These are phyloP conservation scores for Conoideocrella luteorostrata DNA, from an alignment of 2,329 filamentous ascomycete genomes.

Conservation along the genomic window DNA sequence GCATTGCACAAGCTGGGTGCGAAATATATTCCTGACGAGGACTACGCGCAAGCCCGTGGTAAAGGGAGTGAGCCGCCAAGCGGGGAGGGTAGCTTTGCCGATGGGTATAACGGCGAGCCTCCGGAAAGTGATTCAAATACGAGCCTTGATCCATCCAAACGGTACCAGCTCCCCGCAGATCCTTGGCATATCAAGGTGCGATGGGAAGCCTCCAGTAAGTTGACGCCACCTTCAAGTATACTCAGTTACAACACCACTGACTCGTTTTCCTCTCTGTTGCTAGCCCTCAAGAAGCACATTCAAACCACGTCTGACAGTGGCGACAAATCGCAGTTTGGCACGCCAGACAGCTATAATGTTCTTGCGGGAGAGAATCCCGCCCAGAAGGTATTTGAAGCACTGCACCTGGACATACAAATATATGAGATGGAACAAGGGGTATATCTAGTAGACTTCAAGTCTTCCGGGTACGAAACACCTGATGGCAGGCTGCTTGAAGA, in stretches of 20 bases:
- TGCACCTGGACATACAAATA: slow-evolving; percentile 93
- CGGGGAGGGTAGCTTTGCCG: slow-evolving; percentile 35
- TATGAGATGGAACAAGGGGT: slow-evolving; percentile 90
- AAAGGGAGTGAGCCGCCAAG: slow-evolving; percentile 29
- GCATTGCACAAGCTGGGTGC: slow-evolving; percentile 82
- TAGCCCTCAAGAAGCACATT: slow-evolving; percentile 11
- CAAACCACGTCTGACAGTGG: slow-evolving; percentile 5
- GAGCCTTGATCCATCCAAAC: slow-evolving; percentile 46
- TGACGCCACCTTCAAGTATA: slow-evolving; percentile 9
- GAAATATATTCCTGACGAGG: slow-evolving; percentile 70
- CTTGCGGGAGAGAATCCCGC: slow-evolving; percentile 32
- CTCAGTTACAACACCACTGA: background rate
- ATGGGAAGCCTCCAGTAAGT: slow-evolving; percentile 76
- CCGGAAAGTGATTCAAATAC: slow-evolving; percentile 28
- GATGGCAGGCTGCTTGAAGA: slow-evolving; percentile 74
- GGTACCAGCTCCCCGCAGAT: slow-evolving; percentile 84
- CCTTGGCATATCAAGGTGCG: slow-evolving; percentile 92
- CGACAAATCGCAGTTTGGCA: slow-evolving; percentile 14
- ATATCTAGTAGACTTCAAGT: slow-evolving; percentile 97
- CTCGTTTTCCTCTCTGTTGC: background rate
- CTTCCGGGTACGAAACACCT: slow-evolving; percentile 83
- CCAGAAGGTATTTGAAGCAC: slow-evolving; percentile 66
- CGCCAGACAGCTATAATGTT: slow-evolving; percentile 33
- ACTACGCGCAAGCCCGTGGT: slow-evolving; percentile 43
- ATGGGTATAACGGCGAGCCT: slow-evolving; percentile 29